phyloP scores from a whole-genome alignment of 495 filamentous ascomycete species.

The Aspergillus asperescens region DNA sequence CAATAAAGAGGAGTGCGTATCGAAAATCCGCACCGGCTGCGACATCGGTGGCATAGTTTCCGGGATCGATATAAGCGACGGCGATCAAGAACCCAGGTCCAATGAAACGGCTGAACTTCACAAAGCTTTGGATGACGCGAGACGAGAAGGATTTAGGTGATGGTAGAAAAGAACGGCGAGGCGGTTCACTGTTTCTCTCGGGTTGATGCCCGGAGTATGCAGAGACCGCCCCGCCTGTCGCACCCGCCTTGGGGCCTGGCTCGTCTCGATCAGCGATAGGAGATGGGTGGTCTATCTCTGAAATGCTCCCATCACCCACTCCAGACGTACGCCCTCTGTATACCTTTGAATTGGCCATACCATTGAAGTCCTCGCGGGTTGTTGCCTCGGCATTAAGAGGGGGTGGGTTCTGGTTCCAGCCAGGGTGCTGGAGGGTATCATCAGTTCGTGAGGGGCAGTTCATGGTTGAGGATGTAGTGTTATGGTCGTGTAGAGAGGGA shows the following conservation, averaged over 20 bases:
- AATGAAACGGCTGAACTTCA: conserved; percentile 69
- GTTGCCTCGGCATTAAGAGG: conserved; percentile 53
- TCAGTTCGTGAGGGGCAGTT: conserved; percentile 57
- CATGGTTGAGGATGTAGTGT: neutral
- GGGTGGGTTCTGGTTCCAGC: conserved; percentile 53
- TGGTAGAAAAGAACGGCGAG: conserved; percentile 34
- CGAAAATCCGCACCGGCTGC: conserved; percentile 61
- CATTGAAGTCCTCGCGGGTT: conserved; percentile 60
- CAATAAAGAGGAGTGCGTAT: conserved; percentile 71
- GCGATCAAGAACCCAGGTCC: conserved; percentile 83
- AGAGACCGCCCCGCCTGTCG: conserved; percentile 33
- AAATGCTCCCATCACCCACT: conserved; percentile 22
- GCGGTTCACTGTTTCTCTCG: conserved; percentile 34
- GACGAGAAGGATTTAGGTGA: conserved; percentile 14
- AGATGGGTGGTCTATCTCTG: conserved; percentile 21
- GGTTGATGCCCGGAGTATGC: conserved; percentile 31
- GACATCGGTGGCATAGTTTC: conserved; percentile 83
- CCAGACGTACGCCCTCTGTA: conserved; percentile 31
- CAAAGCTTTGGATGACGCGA: conserved; percentile 31
- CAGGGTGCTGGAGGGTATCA: conserved; percentile 34
- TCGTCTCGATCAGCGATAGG: conserved; percentile 23
- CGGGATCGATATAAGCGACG: conserved; percentile 76
- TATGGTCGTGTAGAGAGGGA: neutral
- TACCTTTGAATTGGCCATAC: conserved; percentile 41
- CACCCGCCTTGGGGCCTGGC: conserved; percentile 24